Evolutionary conservation across 1,284 basidiomycete genomes (phyloP), one percentile per base, ranked within the genome.

Genomic region (Trichosporon inkin): DNA sequence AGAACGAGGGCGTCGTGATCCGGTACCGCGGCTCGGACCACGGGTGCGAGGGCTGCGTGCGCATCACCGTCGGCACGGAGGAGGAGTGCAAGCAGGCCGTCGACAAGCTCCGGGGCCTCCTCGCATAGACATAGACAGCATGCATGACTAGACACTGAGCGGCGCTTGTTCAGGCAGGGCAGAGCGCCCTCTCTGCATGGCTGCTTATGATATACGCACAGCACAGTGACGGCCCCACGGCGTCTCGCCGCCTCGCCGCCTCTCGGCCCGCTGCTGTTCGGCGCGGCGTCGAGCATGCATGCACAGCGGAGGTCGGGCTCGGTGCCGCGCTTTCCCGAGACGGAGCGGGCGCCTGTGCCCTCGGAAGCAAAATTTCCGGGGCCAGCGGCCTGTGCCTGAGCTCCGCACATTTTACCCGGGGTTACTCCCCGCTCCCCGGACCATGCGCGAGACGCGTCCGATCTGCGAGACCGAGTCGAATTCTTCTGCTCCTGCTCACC

Each of bases 1-100:
- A 92, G 77, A 81, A 86, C 62, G 83, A 86, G 68, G 89, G 88
- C 0, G 86, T 99, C 0, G 96, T 99, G 5, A 91, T 99, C 16
- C 81, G 96, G 52, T 98, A 87, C 79, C 82, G 96, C 58, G 92
- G 93, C 0, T 81, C 83, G 28, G 96, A 99, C 78, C 73, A 83
- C 6, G 95, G 96, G 0, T 99, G 96, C 68, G 81, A 82, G 49
- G 96, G 87, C 0, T 96, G 92, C 73, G 70, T 99, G 76, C 80
- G 96, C 57, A 88, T 99, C 24, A 98, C 95, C 0, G 83, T 99
- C 8, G 96, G 96, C 0, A 92, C 87, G 7, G 83, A 84, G 64
- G 84, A 85, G 57, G 96, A 99, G 80, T 92, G 90, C 67, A 74
- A 68, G 62, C 75, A 78, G n/a, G 76, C 87, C n/a, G 55, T 80